Base-by-base conservation (phyloP, 2,329 filamentous ascomycete genomes). In the Catunica adiposa region DNA sequence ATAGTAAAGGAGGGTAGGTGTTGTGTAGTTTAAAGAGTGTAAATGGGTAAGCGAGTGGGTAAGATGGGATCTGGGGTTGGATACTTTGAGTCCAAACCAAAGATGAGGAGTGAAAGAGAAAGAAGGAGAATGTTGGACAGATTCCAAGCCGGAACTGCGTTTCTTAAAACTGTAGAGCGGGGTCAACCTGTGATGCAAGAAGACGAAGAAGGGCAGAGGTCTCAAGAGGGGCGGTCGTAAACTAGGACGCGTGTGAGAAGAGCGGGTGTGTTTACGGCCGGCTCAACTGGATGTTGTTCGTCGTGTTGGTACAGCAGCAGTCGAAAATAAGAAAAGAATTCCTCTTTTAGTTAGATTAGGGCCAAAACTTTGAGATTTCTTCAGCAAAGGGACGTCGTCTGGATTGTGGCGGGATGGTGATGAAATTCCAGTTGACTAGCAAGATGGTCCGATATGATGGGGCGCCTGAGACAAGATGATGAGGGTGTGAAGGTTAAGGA, bases 121-220 rank as follows among this genome's bases (percentile, higher is more conserved):
- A 25, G 37, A 40, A 48, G 44, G 42, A 59, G 52, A 56, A 46
- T 55, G 54, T 47, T 55, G 54, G 25, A 52, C 48, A 47, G 56
- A 61, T 51, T 56, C 58, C 54, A 55, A 55, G 51, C 53, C 51
- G 52, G 56, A 59, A 44, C 38, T 55, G 42, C 38, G 57, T 59
- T 59, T 55, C 55, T 61, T 56, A 57, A 57, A 53, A 40, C 54
- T 56, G 53, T 47, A 51, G 54, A 56, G 58, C 34, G 51, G 11
- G 38, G 14, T 46, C n/a, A n/a, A n/a, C n/a, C n/a, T n/a, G n/a
- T n/a, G n/a, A 50, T 40, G 54, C 52, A 44, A 58, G 26, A 37
- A 31, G 42, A 44, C 20, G 31, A 61, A 55, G 51, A 38, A 20
- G 29, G n/a, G 23, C 42, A 20, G 51, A 48, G 31, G 34, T 40